Conservation (phyloP, 139 green algal species). For the Yamagishiella unicocca region DNA sequence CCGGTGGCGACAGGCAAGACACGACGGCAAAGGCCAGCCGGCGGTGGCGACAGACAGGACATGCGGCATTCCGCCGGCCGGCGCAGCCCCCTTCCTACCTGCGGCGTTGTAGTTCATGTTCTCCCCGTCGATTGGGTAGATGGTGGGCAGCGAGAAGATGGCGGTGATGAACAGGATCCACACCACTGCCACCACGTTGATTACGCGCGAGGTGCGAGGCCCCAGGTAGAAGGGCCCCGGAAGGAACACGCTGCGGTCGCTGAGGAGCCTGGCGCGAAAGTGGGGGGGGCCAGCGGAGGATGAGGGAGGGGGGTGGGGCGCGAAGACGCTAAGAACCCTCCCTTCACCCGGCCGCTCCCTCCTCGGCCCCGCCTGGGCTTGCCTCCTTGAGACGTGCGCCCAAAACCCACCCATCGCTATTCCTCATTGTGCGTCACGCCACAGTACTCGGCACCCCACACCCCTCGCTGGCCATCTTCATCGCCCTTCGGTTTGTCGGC, state of each 20-base stretch:
- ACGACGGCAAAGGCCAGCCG: too few species aligned
- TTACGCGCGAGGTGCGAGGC: neutral
- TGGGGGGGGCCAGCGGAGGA: neutral
- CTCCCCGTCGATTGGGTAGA: neutral
- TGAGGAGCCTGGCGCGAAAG: neutral
- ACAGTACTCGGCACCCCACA: too few species aligned
- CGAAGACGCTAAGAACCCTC: neutral
- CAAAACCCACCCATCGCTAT: too few species aligned
- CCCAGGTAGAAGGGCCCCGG: conserved; percentile 14
- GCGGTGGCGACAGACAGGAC: too few species aligned
- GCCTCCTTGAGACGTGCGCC: too few species aligned
- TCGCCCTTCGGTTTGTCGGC: too few species aligned
- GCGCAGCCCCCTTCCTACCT: neutral
- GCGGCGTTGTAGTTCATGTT: conserved; percentile 44
- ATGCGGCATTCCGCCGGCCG: too few species aligned
- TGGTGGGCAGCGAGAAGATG: conserved; percentile 30
- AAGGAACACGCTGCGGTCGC: neutral
- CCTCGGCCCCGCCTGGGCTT: too few species aligned
- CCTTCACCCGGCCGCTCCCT: neutral
- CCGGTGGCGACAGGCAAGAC: too few species aligned
- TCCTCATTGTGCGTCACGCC: too few species aligned
- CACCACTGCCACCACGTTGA: conserved; percentile 4
- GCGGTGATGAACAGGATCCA: neutral
- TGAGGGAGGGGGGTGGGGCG: neutral
- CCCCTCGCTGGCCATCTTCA: neutral